Base-by-base conservation (phyloP, 208 protist species). In the Acanthamoeba lenticulata region DNA sequence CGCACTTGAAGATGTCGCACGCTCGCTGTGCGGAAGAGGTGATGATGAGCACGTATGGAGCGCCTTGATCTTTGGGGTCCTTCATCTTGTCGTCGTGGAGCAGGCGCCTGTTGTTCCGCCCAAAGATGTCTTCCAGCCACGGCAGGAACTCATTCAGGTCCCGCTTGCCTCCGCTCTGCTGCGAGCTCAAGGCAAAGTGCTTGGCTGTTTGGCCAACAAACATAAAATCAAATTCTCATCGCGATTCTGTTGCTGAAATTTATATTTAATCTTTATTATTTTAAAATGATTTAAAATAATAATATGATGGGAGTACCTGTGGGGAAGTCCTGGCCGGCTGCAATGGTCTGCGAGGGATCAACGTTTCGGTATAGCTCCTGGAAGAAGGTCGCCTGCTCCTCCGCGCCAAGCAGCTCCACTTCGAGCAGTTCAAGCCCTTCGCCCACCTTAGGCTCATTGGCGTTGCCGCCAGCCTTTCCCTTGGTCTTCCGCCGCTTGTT, bases 371-470 rank as follows among this genome's bases (percentile, higher is more conserved):
- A 83, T 38, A 49, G 72, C 9, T 32, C 42, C 40, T 52, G 72
- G 72, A 83, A 83, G 72, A 83, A 83, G 72, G 27, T 49, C 15
- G 72, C 72, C 42, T 83, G 72, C 40, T 83, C 72, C 27, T 83
- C 72, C 21, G 72, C 21, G 19, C 72, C 72, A n/a, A 83, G 72
- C 13, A 83, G 72, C 72, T 83, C 72, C 3, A 38, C 72, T 6
- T 83, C 72, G 21, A 83, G 9, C 72, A 83, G 32, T 38, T 83
- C 72, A 9, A 83, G 72, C 32, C 72, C 72, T 2, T 21, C 42
- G 72, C 72, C 72, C 6, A 34, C 72, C 72, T 83, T 83, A 15
- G 38, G 62, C 62, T 81, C 34, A 21, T 60, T 60, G 21, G 52
- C 52, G n/a, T 60, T 24, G 9, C 15, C 15, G 5, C 45, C 45